Percentiles rank a stretch among this genome's conserved stretches.
phyloP scores from a whole-genome alignment of 768 basidiomycete species.

The Phlegmacium glaucopus region DNA sequence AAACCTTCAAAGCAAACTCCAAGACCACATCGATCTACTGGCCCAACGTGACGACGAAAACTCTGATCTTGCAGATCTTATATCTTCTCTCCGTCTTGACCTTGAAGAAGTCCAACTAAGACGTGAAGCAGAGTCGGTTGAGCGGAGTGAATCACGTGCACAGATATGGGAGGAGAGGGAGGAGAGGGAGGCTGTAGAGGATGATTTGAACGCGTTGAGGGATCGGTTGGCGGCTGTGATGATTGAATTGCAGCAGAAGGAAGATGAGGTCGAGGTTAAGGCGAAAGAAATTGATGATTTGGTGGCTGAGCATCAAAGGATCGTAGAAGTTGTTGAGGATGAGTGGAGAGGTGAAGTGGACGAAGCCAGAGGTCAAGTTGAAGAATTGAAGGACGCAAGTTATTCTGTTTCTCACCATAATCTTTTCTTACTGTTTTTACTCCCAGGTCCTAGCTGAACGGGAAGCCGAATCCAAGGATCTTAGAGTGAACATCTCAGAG shows the following conservation, averaged over 20 bases:
- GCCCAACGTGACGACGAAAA: conserved; percentile 64
- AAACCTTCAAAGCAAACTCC: conserved; percentile 52
- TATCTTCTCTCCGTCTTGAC: conserved; percentile 60
- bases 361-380: conserved; percentile 72
- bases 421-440: not conserved
- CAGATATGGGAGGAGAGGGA: conserved; percentile 69
- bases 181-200: conserved; percentile 76
- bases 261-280: conserved; percentile 83
- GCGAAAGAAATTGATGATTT: conserved; percentile 76
- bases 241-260: conserved; percentile 83
- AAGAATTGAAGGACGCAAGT: conserved; percentile 73
- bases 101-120: conserved; percentile 64
- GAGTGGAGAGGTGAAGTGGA: conserved; percentile 90
- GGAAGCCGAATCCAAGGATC: conserved; percentile 73
- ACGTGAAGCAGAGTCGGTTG: conserved; percentile 58
- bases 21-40: conserved; percentile 57
- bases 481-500: conserved; percentile 70
- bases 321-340: conserved; percentile 70
- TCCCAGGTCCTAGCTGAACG: conserved; percentile 72
- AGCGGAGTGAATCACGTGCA: conserved; percentile 72
- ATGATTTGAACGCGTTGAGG: conserved; percentile 65
- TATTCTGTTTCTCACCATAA: conserved; percentile 5
- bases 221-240: conserved; percentile 78
- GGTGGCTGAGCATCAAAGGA: conserved; percentile 67
- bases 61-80: conserved; percentile 64